Evolutionary conservation across 2,329 filamentous ascomycete species (phyloP), one percentile per base, ranked within the genome.

Genomic region (Verticillium zaregamsianum): DNA sequence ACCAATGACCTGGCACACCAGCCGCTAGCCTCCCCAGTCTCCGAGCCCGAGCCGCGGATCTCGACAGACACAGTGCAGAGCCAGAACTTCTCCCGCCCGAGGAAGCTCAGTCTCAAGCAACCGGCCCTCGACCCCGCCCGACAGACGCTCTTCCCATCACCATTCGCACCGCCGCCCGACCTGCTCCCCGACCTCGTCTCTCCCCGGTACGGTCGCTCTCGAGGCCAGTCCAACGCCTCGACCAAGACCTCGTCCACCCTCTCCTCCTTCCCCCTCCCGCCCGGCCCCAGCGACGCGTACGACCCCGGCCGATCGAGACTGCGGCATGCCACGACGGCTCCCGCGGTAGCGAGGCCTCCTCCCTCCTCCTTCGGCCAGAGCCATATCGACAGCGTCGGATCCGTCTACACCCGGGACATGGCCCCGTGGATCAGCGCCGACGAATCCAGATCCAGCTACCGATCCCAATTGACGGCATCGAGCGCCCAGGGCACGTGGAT

Each of bases 11-110:
- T 52, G n/a, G 4, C 17, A 35, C 56, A 58, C 31, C 20, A 39
- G 61, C 23, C 57, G 60, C 54, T 65, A 68, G 57, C 55, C 59
- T 49, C 67, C 65, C 33, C 60, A 61, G 35, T 67, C 66, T 49
- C 68, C 64, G 31, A 70, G 64, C 52, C 69, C 70, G 49, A 67
- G 64, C 35, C 64, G 66, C 55, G 70, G 33, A 62, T 59, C 55
- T 64, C 63, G 35, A 61, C 62, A 23, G 63, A 65, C 32, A 63
- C 64, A 25, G 65, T 65, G 59, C 64, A 63, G 62, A 60, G 84
- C 55, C 80, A 81, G 67, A 87, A 87, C 71, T 87, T 87, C 70
- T 87, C 84, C n/a, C 79, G 84, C 45, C 84, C 84, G 52, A 77
- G 84, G 62, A 84, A 84, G 64, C 74, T 77, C 45, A 86, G 84